phyloP scores from a whole-genome alignment of 2,329 filamentous ascomycete genomes.

The Hypoxylon sp. region DNA sequence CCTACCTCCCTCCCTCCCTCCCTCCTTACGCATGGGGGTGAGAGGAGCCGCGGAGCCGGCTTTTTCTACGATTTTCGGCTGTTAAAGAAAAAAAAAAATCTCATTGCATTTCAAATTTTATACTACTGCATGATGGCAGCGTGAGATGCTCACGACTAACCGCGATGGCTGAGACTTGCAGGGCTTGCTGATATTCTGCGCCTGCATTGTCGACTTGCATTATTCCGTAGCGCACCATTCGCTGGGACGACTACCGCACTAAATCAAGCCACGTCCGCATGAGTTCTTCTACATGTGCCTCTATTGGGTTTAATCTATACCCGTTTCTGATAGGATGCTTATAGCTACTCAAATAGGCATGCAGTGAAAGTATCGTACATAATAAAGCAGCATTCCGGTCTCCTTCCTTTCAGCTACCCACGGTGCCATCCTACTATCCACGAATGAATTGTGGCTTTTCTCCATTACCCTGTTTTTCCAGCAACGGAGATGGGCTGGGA shows the following conservation, averaged over 20 bases:
- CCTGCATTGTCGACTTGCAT: conserved; percentile 26
- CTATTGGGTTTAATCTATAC: conserved; percentile 20
- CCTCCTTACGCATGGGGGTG: no score
- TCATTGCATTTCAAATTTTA: conserved; percentile 8
- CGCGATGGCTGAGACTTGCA: conserved; percentile 24
- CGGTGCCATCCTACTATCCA: conserved; percentile 16
- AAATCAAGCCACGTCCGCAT: conserved; percentile 6
- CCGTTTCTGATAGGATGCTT: conserved; percentile 9
- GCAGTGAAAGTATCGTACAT: conserved; percentile 10
- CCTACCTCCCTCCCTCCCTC: no score
- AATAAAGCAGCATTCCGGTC: not conserved
- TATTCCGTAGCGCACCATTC: conserved; percentile 19
- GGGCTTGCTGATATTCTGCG: conserved; percentile 11
- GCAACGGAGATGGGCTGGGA: no score
- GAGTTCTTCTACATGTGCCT: conserved; percentile 13
- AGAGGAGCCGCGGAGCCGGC: conserved; percentile 9
- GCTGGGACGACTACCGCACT: conserved; percentile 1
- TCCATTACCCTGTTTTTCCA: no score
- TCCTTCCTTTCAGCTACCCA: conserved; percentile 8
- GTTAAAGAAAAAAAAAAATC: conserved; percentile 6
- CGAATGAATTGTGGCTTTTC: no score
- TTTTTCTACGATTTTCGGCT: conserved; percentile 9
- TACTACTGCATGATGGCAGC: conserved; percentile 9
- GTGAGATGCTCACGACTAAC: conserved; percentile 25
- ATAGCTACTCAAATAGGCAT: no score